Base-by-base conservation (phyloP, 202 grass and related monocot species). In the Carex arenaria region DNA sequence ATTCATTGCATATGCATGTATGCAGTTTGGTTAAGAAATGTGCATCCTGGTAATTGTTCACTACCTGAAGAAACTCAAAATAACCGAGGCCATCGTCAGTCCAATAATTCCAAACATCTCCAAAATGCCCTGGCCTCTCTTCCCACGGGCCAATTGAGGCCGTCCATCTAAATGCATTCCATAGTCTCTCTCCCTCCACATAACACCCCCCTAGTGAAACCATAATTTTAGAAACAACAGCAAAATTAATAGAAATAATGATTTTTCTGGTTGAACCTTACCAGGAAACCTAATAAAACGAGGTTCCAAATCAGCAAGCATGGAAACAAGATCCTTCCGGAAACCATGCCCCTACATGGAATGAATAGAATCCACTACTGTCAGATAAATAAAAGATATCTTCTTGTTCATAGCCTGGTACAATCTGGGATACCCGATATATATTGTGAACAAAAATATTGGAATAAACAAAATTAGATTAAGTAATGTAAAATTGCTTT, bases 81-180 rank as follows among this genome's bases (percentile, higher is more conserved):
- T 89, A 98, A 71, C 95, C 93, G 53, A 98, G 92, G 18, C 91
- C 93, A 80, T 98, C 91, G 80, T 98, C 95, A 73, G 89, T 91
- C 95, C 93, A 98, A 80, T 98, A 98, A 51, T 92, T 86, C 95
- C 93, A 98, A 20, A 84, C 89, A 93, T 95, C 95, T 78, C 91
- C 91, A 72, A 92, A 95, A 78, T 95, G 95, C 17, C 95, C 95
- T 69, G 87, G 84, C 69, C 95, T 93, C 87, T 95, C 90, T 87
- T 93, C 92, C 95, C 95, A 98, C 67, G 95, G 87, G 43, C 89
- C 95, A 56, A 98, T 86, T 55, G 92, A 94, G 68, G 92, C 92
- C 57, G 86, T 94, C 95, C 92, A 98, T 70, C 85, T 69, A 81
- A 95, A 98, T 83, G 91, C 92, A 90, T 98, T 95, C 80, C 85